Conservation (phyloP, 495 filamentous ascomycete genomes). For the Apodospora peruviana region DNA sequence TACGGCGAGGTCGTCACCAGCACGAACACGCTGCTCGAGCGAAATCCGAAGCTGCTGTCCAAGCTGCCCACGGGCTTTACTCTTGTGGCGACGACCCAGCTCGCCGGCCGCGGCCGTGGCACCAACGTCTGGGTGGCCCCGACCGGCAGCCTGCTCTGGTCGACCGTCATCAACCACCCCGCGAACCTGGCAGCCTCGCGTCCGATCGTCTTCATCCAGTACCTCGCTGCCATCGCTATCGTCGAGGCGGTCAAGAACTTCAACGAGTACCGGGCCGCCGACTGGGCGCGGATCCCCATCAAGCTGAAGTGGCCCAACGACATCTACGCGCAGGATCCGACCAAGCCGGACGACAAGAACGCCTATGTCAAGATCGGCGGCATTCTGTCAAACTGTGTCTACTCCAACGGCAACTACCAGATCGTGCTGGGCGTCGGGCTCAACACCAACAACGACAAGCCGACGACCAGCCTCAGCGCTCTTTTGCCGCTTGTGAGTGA, state of each 20-base stretch:
- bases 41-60: conserved; percentile 72
- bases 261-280: conserved; percentile 53
- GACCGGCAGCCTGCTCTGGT: conserved; percentile 79
- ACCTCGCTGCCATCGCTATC: conserved; percentile 85
- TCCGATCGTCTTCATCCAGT: conserved; percentile 91
- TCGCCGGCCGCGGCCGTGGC: conserved; percentile 87
- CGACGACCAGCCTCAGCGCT: conserved; percentile 80
- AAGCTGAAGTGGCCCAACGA: conserved; percentile 98
- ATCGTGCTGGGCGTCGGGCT: conserved; percentile 86
- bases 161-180: conserved; percentile 76
- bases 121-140: conserved; percentile 95
- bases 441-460: conserved; percentile 79
- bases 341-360: conserved; percentile 46
- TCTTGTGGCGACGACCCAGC: conserved; percentile 83
- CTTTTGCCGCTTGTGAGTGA: conserved; percentile 45
- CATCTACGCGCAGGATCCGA: conserved; percentile 78
- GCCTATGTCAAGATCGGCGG: conserved; percentile 88
- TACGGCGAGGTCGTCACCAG: conserved; percentile 93
- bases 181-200: conserved; percentile 62
- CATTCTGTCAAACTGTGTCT: conserved; percentile 87
- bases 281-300: conserved; percentile 67
- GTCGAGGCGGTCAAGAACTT: conserved; percentile 81
- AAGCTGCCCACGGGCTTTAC: conserved; percentile 78
- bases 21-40: conserved; percentile 91
- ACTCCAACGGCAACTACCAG: conserved; percentile 69